phyloP scores from a whole-genome alignment of 192 early-diverging fungal genomes.

The Coemansia sp. region DNA sequence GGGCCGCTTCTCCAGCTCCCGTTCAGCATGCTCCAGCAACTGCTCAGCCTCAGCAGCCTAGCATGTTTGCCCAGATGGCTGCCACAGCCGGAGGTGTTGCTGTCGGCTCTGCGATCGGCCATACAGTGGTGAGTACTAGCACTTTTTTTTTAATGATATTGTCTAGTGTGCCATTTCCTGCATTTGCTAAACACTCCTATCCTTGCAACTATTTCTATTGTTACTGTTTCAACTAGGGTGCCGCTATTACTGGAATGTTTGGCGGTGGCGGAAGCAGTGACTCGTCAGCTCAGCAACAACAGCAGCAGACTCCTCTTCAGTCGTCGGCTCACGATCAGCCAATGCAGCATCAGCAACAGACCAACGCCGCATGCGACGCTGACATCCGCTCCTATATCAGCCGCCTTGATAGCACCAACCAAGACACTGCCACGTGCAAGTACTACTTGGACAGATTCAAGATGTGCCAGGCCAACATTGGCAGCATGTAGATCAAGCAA shows the following conservation, averaged over 20 bases:
- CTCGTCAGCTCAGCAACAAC: constrained; percentile 44
- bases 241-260: constrained; percentile 53
- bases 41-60: constrained; percentile 68
- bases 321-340: constrained; percentile 12
- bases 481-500: background rate
- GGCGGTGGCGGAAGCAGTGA: constrained; percentile 45
- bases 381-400: constrained; percentile 83
- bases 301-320: constrained; percentile 36
- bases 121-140: no score
- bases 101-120: constrained; percentile 75
- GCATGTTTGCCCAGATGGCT: constrained; percentile 79
- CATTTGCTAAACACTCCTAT: no score
- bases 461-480: constrained; percentile 68
- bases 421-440: constrained; percentile 83
- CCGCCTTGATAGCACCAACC: constrained; percentile 81
- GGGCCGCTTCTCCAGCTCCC: constrained; percentile 60
- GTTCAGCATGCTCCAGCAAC: constrained; percentile 33
- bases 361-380: constrained; percentile 59
- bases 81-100: constrained; percentile 92
- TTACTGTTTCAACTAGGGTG: constrained; percentile 10
- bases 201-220: no score
- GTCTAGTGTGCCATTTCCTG: no score
- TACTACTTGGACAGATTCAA: constrained; percentile 92
- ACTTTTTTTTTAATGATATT: no score
- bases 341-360: constrained; percentile 26